Base-by-base conservation (phyloP, 805 yeast species). In the Pichia manshurica region DNA sequence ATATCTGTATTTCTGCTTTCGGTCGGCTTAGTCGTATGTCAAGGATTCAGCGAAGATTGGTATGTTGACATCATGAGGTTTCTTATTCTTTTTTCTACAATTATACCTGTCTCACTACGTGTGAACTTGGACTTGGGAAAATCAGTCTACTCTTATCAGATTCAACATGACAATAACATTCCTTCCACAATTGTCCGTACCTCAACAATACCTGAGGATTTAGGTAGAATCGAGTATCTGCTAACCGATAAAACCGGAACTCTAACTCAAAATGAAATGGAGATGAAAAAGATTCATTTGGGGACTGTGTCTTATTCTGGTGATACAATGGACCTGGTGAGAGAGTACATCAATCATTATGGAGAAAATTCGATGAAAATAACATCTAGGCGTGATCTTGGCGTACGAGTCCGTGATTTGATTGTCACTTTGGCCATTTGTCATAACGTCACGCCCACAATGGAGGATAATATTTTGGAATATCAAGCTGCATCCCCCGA, bases 401-500 rank as follows among this genome's bases (percentile, higher is more conserved):
- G 87, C 19, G 63, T 74, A 16, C 74, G 87, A 54, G 95, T 90
- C 6, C 75, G 90, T 56, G 96, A 89, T 59, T 70, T 93, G 53
- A 79, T 89, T 1, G 65, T 80, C 0, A 86, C 96, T 1, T 71
- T 93, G 44, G 96, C 98, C 0, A 70, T 91, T n/a, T 93, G 99
- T 64, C 99, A 93, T 65, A 89, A 89, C 56, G 99, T 93, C 25
- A 95, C 99, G 0, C 99, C 99, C 1, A 81, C 95, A 0, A 77
- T 81, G 54, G 93, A 84, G 48, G 87, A 82, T 53, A 88, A 86
- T 23, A 22, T 39, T 22, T 63, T 82, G 15, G 77, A 88, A 2
- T 93, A 90, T 63, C 99, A 93, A 67, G 99, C 99, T 0, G 97
- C 98, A 0, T 90, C 97, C 0, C 99, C 99, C 0, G 99, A 93